Percentiles rank a stretch among this genome's conserved stretches.
Evolutionary conservation across 2,329 filamentous ascomycete genomes (phyloP).

Genomic region (Phoma sp.): DNA sequence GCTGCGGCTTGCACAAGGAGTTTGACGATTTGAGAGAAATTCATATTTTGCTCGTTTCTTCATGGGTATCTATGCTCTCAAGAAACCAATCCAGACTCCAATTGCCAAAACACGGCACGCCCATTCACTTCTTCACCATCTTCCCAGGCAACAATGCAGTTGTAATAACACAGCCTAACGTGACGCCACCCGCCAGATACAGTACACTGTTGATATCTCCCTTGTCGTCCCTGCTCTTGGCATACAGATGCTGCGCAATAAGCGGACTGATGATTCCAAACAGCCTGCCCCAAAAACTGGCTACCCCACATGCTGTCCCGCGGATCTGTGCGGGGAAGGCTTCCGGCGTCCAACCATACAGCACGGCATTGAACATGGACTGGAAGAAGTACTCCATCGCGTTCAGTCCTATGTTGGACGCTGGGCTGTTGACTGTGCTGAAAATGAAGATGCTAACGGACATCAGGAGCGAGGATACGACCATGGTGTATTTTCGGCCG

Average conservation of each 20-base stretch:
- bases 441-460: conserved; percentile 54
- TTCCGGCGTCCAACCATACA: conserved; percentile 61
- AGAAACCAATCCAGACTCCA: neutral
- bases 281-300: conserved; percentile 64
- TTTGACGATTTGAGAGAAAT: no score
- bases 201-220: conserved; percentile 58
- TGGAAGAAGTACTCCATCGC: conserved; percentile 62
- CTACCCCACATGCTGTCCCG: conserved; percentile 61
- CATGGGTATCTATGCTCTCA: neutral
- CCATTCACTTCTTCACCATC: conserved; percentile 1
- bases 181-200: conserved; percentile 63
- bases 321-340: conserved; percentile 59
- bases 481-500: conserved; percentile 56
- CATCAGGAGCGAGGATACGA: conserved; percentile 52
- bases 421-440: conserved; percentile 52
- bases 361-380: conserved; percentile 58
- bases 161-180: conserved; percentile 59
- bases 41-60: neutral
- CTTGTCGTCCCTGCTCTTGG: conserved; percentile 31
- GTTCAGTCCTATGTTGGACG: conserved; percentile 57
- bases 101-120: no score
- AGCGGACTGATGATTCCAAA: conserved; percentile 65
- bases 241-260: conserved; percentile 57
- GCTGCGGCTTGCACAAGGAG: no score
- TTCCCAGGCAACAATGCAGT: conserved; percentile 56